Base-by-base conservation (phyloP, 2,329 filamentous ascomycete genomes). In the Neonectria punicea region DNA sequence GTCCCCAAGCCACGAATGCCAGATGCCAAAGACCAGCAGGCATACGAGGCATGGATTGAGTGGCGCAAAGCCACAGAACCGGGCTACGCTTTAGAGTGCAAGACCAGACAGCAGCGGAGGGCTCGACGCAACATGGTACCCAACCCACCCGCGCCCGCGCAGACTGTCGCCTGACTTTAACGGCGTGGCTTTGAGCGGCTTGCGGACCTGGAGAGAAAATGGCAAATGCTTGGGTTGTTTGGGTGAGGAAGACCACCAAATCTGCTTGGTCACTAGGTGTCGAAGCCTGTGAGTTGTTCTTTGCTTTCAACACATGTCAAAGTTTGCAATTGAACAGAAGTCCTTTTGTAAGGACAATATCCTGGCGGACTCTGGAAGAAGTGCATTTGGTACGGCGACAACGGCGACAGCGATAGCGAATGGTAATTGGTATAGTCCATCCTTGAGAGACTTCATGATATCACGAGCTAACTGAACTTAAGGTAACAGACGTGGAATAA, bases 11-110 rank as follows among this genome's bases (percentile, higher is more conserved):
- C 83, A 10, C 77, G 76, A 4, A 70, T 74, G 32, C 82, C 81
- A 50, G 74, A 84, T 63, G 73, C 83, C 13, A 62, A 71, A 49
- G 77, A 78, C 28, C 83, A 85, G 71, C 81, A 82, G 63, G 76
- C 78, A 63, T 85, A 85, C 70, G 83, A 85, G 73, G 80, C 78
- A 39, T 85, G 80, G 67, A 80, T 85, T 36, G 83, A 85, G 71
- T 83, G 80, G 80, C 80, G 82, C 61, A 85, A 85, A 67, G 80
- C 80, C 22, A 80, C 81, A 51, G 80, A 84, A 67, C 83, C 83
- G 6, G 82, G 81, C 2, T 85, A 85, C 67, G 83, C 83, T 25
- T 67, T 81, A 63, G 76, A 80, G 67, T 85, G 83, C 74, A 83
- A 82, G 66, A 74, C 76, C 44, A 76, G 83, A 51, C 83, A 85